Base-by-base conservation (phyloP, 179 eudicot species). In the Silene noctiflora region DNA sequence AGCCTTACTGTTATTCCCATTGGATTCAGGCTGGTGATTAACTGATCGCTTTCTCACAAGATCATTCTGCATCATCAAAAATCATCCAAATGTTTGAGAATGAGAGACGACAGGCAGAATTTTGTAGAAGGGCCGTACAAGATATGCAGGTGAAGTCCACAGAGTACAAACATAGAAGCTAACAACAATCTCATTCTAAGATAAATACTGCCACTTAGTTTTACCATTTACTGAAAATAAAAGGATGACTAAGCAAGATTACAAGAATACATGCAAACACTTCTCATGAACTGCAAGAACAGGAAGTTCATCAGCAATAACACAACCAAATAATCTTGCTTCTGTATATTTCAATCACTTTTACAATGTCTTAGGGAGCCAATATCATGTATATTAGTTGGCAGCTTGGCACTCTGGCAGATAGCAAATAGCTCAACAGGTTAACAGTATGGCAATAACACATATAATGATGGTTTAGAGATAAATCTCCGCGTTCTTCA, bases 1-100 rank as follows among this genome's bases (percentile, higher is more conserved):
- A 77, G 79, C 61, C 77, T 69, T 91, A 95, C 97, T 89, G 75
- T 75, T 82, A 76, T 81, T 85, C 71, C 91, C 91, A 88, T 91
- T 89, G 48, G 93, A 86, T 63, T 91, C 93, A 68, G 77, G 81
- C 44, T 85, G 95, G 83, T 84, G 85, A 77, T 78, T 73, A 27
- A 86, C 90, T 69, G 80, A 77, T 85, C 95, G 88, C 84, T 85
- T 93, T 79, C 80, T 88, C 63, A 78, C 76, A 76, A 82, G 80
- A 86, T 90, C 93, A 80, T 86, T 91, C 96, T 95, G 88, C 82
- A 84, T 29, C 16, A 67, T 63, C 53, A 58, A 78, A 14, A 24
- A 75, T 46, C 60, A 35, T 25, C 71, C 24, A 46, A 48, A 53
- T 48, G 19, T 42, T 63, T 14, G 46, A 71, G 21, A 55, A 71